Evolutionary conservation across 345 rosid genomes (phyloP), one percentile per base, ranked within the genome.

Genomic region (Melaleuca quinquenervia): DNA sequence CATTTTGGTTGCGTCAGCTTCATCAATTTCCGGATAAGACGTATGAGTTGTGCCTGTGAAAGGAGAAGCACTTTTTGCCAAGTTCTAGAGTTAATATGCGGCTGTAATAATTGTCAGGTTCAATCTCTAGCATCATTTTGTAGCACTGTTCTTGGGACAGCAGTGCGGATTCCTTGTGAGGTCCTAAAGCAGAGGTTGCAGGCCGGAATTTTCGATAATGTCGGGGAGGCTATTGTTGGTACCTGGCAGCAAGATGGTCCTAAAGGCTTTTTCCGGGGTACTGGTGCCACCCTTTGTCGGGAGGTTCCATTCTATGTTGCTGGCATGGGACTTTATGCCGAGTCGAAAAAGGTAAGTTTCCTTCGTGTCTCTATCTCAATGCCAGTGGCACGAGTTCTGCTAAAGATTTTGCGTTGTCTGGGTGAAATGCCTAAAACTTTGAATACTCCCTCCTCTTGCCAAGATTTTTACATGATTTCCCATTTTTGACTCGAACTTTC

Each of bases 301-400:
- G 99, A 97, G 92, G 97, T 97, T 82, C 99, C 99, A 54, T 92
- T 97, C 86, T 97, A 97, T 78, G 99, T 97, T 84, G 97, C 96
- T 88, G 99, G 99, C 88, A 94, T 92, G 95, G 94, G 98, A 15
- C 91, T 97, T 62, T 97, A 96, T 90, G 96, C 90, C 7, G 99
- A 97, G 93, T 96, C 99, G 78, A 97, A 97, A 88, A 97, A 97
- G 98, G 99, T 94, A 90, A 27, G 76, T n/a, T 82, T 52, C 26
- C 62, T 52, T 55, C 49, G 5, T 32, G 7, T 32, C 78, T 70
- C 48, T 70, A 70, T 32, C 45, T 41, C 78, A 18, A 32, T 70
- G 78, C 45, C 78, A 8, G 78, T 32, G 78, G 78, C 78, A 8
- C 78, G 32, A 70, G 78, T 32, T 4, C 45, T 64, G 48, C 78